Base-by-base conservation (phyloP, 805 yeast species). In the Candida xyloterini region DNA sequence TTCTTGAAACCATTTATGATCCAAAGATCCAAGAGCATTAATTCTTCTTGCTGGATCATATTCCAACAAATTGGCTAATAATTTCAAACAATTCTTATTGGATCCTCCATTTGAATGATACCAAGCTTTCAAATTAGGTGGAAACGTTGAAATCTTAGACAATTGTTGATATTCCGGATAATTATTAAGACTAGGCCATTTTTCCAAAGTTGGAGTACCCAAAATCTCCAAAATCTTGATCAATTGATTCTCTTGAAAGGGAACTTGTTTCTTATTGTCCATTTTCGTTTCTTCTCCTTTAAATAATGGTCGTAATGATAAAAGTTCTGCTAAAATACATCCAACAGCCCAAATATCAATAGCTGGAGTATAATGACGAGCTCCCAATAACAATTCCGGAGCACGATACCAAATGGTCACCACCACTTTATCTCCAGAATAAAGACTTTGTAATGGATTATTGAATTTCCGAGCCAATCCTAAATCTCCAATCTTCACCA, bases 331-430 rank as follows among this genome's bases (percentile, higher is more conserved):
- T 50, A 91, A 67, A 4, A 90, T 90, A 60, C 97, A 90, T 0
- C 98, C 98, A 4, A 86, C 87, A 0, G 98, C 95, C 98, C 98
- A 90, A 25, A 86, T 60, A 65, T 93, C 96, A 35, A 93, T 81
- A 0, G 95, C 89, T 1, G 96, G 90, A 0, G 97, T 83, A 57
- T 90, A 90, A 63, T 90, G 96, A 27, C 95, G 71, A 2, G 95
- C 88, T 0, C 97, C 97, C n/a, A 90, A 63, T 25, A 90, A 65
- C 27, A 90, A 67, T 56, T 90, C 98, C 0, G 96, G 96, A 0
- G 96, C 95, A 51, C 98, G 71, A 59, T 90, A 90, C 98, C 98
- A 90, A 42, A 90, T 90, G 0, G 98, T 90, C 10, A 90, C 97
- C 40, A 90, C 97, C 11, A 90, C 96, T 63, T 90, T 90, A 62